Percentiles rank a stretch among this genome's conserved stretches.
Evolutionary conservation across 495 filamentous ascomycete genomes (phyloP).

Genomic region (Penicillium tannophilum): DNA sequence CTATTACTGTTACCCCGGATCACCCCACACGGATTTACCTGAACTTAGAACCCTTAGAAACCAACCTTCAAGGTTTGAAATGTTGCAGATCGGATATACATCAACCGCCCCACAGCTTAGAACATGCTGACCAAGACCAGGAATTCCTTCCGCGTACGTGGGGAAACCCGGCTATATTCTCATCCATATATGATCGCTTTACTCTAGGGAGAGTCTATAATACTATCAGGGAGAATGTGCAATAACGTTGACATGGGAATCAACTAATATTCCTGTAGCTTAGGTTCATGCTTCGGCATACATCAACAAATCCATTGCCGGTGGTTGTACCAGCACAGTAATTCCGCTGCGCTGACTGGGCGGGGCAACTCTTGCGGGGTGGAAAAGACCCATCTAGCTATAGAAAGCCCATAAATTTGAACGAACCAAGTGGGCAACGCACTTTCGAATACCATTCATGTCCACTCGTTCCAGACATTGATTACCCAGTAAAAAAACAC

Average conservation of each 20-base stretch:
- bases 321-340: slow-evolving; percentile 8
- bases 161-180: slow-evolving; percentile 24
- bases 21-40: slow-evolving; percentile 2
- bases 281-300: not conserved
- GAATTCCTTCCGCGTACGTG: slow-evolving; percentile 13
- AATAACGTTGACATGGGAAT: no score
- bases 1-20: not conserved
- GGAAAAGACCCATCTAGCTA: slow-evolving; percentile 5
- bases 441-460: not conserved
- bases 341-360: slow-evolving; percentile 20
- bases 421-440: not conserved
- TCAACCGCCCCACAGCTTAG: slow-evolving; percentile 23
- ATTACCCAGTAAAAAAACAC: not conserved
- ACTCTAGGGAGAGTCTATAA: not conserved
- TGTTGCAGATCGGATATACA: slow-evolving; percentile 18
- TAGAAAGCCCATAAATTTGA: not conserved
- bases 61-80: slow-evolving; percentile 3
- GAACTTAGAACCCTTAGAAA: not conserved
- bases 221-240: not conserved
- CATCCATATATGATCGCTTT: slow-evolving; percentile 10
- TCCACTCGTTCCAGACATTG: not conserved
- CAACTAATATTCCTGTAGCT: no score
- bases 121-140: slow-evolving; percentile 24
- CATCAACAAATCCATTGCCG: not conserved
- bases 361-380: slow-evolving; percentile 16